These are phyloP conservation scores for Kodamaea sp. DNA, from an alignment of 1,139 yeast species.

Conservation along the genomic window DNA sequence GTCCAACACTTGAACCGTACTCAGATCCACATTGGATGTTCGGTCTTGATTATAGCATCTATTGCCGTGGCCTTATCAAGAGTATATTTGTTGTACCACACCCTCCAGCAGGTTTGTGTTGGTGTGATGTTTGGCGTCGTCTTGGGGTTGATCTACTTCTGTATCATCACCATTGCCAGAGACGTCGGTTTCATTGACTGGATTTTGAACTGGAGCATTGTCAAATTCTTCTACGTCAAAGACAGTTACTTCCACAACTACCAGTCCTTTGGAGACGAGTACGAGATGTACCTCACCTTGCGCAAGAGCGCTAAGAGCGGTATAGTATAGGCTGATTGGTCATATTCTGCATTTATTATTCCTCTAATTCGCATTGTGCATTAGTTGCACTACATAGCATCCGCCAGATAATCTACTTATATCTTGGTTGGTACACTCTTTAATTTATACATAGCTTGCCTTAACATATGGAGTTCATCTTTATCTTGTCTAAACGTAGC, in stretches of 20 bases:
- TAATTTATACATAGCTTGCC: no score
- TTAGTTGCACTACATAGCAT: no score
- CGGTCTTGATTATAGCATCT: constrained; percentile 31
- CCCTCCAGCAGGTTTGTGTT: constrained; percentile 67
- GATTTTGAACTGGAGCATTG: constrained; percentile 52
- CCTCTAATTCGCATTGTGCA: no score
- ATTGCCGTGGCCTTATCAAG: constrained; percentile 69
- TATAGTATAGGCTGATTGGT: background rate
- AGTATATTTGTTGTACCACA: constrained; percentile 78
- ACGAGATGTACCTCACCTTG: constrained; percentile 17
- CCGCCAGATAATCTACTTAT: no score
- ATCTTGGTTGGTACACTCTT: no score
- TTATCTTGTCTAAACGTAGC: no score
- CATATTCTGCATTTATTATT: no score
- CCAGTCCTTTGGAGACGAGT: constrained; percentile 42
- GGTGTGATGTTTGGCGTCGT: constrained; percentile 67
- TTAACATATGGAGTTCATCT: no score
- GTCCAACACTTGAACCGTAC: constrained; percentile 22
- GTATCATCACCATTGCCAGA: constrained; percentile 51
- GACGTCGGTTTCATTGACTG: constrained; percentile 63
- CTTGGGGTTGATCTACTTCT: constrained; percentile 61
- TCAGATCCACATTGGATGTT: constrained; percentile 26
- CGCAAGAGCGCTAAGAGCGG: constrained; percentile 7
- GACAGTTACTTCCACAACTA: constrained; percentile 55
- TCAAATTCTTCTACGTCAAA: constrained; percentile 50